Base-by-base conservation (phyloP, 495 filamentous ascomycete species). In the Aspergillus steynii region DNA sequence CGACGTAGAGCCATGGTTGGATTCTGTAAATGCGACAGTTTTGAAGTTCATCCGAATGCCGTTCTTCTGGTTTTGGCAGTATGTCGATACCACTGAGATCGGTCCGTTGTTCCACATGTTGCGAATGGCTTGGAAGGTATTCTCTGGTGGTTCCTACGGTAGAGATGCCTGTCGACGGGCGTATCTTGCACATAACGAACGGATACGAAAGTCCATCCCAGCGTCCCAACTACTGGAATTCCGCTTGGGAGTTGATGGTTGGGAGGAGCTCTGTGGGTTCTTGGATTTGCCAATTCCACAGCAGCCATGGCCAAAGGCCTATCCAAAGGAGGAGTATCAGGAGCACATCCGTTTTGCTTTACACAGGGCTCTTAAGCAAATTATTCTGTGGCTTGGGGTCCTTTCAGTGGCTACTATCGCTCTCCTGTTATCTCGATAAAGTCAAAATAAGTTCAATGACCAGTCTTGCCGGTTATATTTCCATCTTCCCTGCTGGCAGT, bases 201-300 rank as follows among this genome's bases (percentile, higher is more conserved):
- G 34, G 20, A 50, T 59, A 0, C 20, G 57, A 9, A 28, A 45
- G 1, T 10, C 31, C 5, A 34, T 59, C 46, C 57, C 57, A 5
- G 12, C 15, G 49, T 32, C 51, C 15, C 29, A 50, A 50, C 31
- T 53, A 9, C 31, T 59, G 10, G 37, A 42, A 15, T 42, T 42
- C 9, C 37, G 37, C 37, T 10, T 42, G 4, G 57, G 57, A 53
- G 57, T 59, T 47, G 57, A 59, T 53, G 57, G 57, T 0, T 59
- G 57, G 57, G 50, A 53, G 29, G 49, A 46, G 57, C 57, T 59
- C 5, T 59, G 57, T 47, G 5, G n/a, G 14, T 59, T 59, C 29
- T 12, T 59, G 20, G 49, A 12, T 28, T 20, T n/a, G 0, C 14
- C 14, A 9, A 49, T 53, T 25, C 57, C 57, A 12, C 27, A 15